Conservation (phyloP, 345 rosid species). For the Gossypium thurberi region DNA sequence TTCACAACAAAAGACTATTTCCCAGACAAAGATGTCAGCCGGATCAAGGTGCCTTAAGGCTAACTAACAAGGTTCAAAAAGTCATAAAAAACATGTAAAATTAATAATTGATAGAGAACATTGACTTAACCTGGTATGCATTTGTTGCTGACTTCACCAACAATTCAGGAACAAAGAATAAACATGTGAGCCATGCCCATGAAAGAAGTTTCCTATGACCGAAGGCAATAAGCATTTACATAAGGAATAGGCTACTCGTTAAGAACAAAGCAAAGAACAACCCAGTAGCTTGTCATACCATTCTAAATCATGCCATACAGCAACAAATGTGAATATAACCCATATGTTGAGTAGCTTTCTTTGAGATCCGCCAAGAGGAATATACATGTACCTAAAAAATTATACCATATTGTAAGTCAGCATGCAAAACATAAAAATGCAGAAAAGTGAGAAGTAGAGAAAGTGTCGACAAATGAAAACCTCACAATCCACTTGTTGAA, state of each 20-base stretch:
- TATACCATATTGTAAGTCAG: conserved; percentile 4
- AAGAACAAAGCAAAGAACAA: conserved; percentile 1
- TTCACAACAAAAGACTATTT: not conserved
- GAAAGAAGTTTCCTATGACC: conserved; percentile 85
- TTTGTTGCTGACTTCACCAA: conserved; percentile 64
- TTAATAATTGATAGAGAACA: not conserved
- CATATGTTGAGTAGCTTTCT: conserved; percentile 82
- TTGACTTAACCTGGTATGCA: conserved; percentile 49
- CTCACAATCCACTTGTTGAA: conserved; percentile 98
- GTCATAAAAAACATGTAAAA: not conserved
- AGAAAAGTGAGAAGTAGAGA: conserved; percentile 11
- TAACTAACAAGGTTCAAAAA: not conserved
- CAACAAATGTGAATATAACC: conserved; percentile 94
- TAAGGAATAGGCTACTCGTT: conserved; percentile 10
- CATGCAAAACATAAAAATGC: conserved; percentile 1
- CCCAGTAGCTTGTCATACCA: conserved; percentile 45
- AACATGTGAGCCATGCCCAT: conserved; percentile 98
- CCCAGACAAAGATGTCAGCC: not conserved
- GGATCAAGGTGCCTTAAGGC: not conserved
- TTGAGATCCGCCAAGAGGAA: conserved; percentile 87
- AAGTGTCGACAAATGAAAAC: conserved; percentile 29
- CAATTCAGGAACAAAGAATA: conserved; percentile 92
- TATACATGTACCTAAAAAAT: conserved; percentile 73
- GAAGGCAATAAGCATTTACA: conserved; percentile 26
- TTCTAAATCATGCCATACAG: conserved; percentile 93